Conservation (phyloP, 306 rosid genomes). For the Trichosanthes truncata region DNA sequence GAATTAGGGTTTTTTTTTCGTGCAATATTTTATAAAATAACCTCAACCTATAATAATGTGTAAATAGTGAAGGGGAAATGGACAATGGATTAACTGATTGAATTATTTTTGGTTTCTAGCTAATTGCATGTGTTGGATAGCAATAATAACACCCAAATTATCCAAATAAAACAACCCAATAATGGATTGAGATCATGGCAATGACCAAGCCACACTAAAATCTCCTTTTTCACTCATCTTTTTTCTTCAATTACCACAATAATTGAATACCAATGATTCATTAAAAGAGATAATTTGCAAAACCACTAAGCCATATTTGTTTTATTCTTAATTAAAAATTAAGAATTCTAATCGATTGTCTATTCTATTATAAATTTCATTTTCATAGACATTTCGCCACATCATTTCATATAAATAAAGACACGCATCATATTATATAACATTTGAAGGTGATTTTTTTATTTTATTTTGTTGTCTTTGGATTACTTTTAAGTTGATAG, state of each 20-base stretch:
- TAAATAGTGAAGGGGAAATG: neutral
- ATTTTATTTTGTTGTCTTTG: neutral
- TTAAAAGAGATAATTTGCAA: neutral
- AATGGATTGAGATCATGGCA: neutral
- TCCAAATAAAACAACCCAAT: neutral
- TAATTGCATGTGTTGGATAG: conserved; percentile 6
- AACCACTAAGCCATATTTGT: neutral
- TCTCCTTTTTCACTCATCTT: neutral
- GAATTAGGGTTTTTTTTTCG: neutral
- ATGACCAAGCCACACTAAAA: conserved; percentile 1
- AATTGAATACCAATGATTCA: neutral
- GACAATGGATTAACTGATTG: neutral
- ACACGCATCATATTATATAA: neutral
- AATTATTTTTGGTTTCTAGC: neutral
- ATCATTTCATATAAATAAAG: neutral
- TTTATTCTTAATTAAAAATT: neutral
- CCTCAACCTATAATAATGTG: neutral
- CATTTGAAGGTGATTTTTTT: neutral
- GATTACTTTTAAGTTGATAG: neutral
- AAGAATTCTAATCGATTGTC: neutral
- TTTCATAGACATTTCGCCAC: conserved; percentile 9
- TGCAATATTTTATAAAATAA: neutral
- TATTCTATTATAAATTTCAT: neutral
- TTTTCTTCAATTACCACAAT: neutral
- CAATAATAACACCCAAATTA: neutral